Evolutionary conservation across 2,329 filamentous ascomycete genomes (phyloP).

Genomic region (Talaromyces sp.): DNA sequence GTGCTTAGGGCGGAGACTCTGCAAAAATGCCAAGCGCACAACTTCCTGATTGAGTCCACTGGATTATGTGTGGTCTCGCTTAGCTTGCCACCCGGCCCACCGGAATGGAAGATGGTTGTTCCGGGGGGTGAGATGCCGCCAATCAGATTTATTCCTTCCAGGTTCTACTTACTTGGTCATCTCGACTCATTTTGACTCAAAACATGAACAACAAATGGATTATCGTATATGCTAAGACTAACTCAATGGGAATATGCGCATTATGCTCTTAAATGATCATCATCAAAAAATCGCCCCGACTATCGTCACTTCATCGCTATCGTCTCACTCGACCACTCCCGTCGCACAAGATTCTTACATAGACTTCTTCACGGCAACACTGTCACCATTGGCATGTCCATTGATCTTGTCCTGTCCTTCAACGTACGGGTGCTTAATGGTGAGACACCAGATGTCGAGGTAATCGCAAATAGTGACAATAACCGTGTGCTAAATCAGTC

Average conservation of each 20-base stretch:
- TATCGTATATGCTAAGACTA: conserved; percentile 2
- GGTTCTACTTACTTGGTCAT: not conserved
- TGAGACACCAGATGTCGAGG: conserved; percentile 96
- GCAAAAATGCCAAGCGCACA: conserved; percentile 7
- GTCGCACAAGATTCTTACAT: not conserved
- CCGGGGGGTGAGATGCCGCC: not conserved
- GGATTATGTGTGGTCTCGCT: conserved; percentile 20
- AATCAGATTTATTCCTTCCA: not conserved
- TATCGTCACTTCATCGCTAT: conserved; percentile 12
- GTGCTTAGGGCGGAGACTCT: not conserved
- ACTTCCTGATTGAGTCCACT: not conserved
- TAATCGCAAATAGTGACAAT: conserved; percentile 98
- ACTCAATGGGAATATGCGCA: conserved; percentile 1
- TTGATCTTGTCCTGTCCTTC: conserved; percentile 32
- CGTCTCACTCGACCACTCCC: not conserved
- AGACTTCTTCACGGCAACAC: conserved; percentile 8
- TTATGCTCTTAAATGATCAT: not conserved
- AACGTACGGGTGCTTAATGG: conserved; percentile 77
- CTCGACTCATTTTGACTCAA: conserved; percentile 5
- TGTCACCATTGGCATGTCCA: conserved; percentile 24
- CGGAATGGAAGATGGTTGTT: not conserved
- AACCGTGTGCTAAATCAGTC: conserved; percentile 63
- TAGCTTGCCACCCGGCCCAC: conserved; percentile 19
- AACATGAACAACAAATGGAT: not conserved
- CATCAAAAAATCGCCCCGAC: not conserved